Base-by-base conservation (phyloP, 2,329 filamentous ascomycete genomes). In the Aschersonia sp. region DNA sequence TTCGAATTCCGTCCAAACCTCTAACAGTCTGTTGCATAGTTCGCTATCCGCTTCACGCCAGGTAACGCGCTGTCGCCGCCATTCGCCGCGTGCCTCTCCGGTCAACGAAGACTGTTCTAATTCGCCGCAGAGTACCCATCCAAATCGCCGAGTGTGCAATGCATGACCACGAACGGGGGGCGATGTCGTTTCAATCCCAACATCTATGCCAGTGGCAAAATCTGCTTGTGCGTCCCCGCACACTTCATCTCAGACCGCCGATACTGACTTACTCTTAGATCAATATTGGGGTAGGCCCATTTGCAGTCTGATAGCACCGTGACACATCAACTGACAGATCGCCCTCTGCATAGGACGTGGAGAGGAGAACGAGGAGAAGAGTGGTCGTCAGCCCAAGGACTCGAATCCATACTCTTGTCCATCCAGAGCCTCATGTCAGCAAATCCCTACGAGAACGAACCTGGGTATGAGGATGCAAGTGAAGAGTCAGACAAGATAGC, bases 381-480 rank as follows among this genome's bases (percentile, higher is more conserved):
- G 62, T 98, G 92, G 92, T 96, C 89, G 12, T 88, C 89, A 12
- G 92, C 90, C 1, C 92, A 97, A 63, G 90, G 92, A 6, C 72
- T 98, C 1, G 92, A 97, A 63, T 97, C 90, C 1, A 87, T 97
- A 45, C 66, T 98, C 44, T 78, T 97, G 47, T 97, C 90, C 5
- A 96, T 98, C 49, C 92, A 98, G 65, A 96, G 89, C 62, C 71
- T 98, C 43, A 89, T 98, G 83, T 95, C 88, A 1, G 68, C 79
- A 31, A 95, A 96, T 56, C 92, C 90, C 0, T 97, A 95, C 64
- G 87, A 92, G 60, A 96, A 97, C 57, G 92, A 98, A 62, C 92
- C 92, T 1, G 92, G 92, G 5, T 96, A 87, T 56, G 90, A 97
- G 61, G 76, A 84, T 50, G 77, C 81, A 10, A 83, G 82, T 43